Base-by-base conservation (phyloP, 768 basidiomycete species). In the Collybia sp. region DNA sequence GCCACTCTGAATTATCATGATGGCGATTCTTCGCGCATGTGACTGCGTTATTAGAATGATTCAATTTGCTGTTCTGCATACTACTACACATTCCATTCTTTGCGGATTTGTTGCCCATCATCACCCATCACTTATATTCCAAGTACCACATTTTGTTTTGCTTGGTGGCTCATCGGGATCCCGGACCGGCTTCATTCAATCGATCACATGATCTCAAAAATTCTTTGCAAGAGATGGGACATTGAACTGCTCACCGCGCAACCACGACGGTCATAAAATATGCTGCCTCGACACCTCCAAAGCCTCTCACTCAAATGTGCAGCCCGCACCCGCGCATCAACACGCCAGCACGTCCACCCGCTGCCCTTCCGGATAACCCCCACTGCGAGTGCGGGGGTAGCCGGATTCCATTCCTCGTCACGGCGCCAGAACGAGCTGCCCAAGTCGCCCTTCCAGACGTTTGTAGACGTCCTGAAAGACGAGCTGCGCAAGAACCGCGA, bases 361-460 rank as follows among this genome's bases (percentile, higher is more conserved):
- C 54, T 67, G 11, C 67, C 71, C 16, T 70, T 67, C 51, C 72
- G 72, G 69, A 70, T 73, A 72, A 33, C 58, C 19, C 44, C n/a
- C 17, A 25, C 47, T 25, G 34, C 50, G 19, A 49, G 51, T 17
- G 42, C 51, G 25, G 57, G 52, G 15, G 43, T 66, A 33, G 70
- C 72, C 45, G 67, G 65, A 12, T 87, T 89, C 58, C 86, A 88
- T 58, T 76, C 86, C 20, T 85, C 88, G 20, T 69, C 84, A 33
- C 70, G 75, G 37, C 72, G 74, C 25, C 72, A 64, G 35, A 69
- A 83, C 52, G 88, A 91, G 55, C 63, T 77, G 3, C 88, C 88
- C 3, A 91, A 89, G 62, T 96, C 93, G 3, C 96, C 96, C 1
- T 97, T 96, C 59, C 86, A 90, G 64, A 93, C 93, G 2, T 99